Percentiles rank a stretch among this genome's conserved stretches.
phyloP scores from a whole-genome alignment of 345 rosid species.

The Rhizophora apiculata region DNA sequence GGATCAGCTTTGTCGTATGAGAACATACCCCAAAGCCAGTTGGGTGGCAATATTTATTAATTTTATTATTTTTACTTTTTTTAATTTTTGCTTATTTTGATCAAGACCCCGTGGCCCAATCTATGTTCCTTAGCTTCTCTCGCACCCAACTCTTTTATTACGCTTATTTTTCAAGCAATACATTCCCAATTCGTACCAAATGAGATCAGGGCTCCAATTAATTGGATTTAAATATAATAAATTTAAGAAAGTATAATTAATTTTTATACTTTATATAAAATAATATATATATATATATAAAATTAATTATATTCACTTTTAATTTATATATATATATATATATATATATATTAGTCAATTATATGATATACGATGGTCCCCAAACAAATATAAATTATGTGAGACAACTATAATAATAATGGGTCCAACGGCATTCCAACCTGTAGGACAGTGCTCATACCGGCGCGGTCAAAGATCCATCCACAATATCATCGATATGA shows the following conservation, averaged over 20 bases:
- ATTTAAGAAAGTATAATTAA: neutral
- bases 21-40: conserved; percentile 47
- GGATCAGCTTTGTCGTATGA: conserved; percentile 45
- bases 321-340: neutral
- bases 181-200: conserved; percentile 6
- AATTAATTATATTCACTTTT: neutral
- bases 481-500: neutral
- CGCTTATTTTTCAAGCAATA: conserved; percentile 39
- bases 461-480: conserved; percentile 25
- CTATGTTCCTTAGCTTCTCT: conserved; percentile 36
- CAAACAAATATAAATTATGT: neutral
- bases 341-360: conserved; percentile 30
- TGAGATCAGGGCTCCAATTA: too few species aligned
- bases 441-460: conserved; percentile 8
- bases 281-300: neutral
- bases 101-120: conserved; percentile 58
- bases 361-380: conserved; percentile 44
- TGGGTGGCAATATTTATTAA: conserved; percentile 51
- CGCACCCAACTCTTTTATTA: conserved; percentile 36
- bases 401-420: conserved; percentile 1
- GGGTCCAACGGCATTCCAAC: conserved; percentile 34
- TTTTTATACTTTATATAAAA: too few species aligned
- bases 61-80: conserved; percentile 2
- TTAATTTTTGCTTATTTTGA: conserved; percentile 36
- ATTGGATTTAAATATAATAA: neutral